These are phyloP conservation scores for Holtermanniella nyarrowii DNA, from an alignment of 768 basidiomycete species.

Conservation along the genomic window DNA sequence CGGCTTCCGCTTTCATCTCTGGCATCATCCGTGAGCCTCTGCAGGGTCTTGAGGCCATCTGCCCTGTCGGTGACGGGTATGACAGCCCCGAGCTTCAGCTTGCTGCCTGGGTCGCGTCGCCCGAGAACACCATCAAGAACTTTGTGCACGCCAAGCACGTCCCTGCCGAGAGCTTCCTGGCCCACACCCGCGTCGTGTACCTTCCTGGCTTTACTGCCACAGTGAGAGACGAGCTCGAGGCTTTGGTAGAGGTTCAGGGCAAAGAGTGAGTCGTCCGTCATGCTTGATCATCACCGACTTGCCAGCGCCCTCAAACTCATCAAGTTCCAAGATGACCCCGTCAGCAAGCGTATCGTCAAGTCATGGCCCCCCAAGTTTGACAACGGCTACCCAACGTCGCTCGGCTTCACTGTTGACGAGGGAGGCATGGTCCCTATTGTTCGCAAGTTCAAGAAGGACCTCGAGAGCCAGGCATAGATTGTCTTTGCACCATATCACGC, in stretches of 20 bases:
- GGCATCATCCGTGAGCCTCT: conserved; percentile 56
- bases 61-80: conserved; percentile 45
- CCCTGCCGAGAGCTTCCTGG: conserved; percentile 29
- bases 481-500: not conserved
- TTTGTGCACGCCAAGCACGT: conserved; percentile 40
- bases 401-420: conserved; percentile 36
- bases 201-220: conserved; percentile 38
- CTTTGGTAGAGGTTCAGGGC: conserved; percentile 33
- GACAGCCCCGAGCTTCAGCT: conserved; percentile 31
- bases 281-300: not conserved
- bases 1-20: conserved; percentile 52
- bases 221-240: conserved; percentile 35
- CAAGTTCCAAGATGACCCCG: conserved; percentile 38
- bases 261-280: conserved; percentile 12
- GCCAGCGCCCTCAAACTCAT: conserved; percentile 30
- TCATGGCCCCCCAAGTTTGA: conserved; percentile 39
- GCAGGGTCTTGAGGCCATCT: conserved; percentile 47
- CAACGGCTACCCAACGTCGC: conserved; percentile 30
- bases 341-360: conserved; percentile 37
- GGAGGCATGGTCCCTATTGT: conserved; percentile 40
- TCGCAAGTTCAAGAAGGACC: conserved; percentile 35
- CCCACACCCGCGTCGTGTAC: conserved; percentile 35
- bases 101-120: conserved; percentile 36
- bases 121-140: conserved; percentile 37
- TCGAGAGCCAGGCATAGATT: conserved; percentile 28